phyloP scores from a whole-genome alignment of 495 filamentous ascomycete genomes.

The Annulohypoxylon stygium region DNA sequence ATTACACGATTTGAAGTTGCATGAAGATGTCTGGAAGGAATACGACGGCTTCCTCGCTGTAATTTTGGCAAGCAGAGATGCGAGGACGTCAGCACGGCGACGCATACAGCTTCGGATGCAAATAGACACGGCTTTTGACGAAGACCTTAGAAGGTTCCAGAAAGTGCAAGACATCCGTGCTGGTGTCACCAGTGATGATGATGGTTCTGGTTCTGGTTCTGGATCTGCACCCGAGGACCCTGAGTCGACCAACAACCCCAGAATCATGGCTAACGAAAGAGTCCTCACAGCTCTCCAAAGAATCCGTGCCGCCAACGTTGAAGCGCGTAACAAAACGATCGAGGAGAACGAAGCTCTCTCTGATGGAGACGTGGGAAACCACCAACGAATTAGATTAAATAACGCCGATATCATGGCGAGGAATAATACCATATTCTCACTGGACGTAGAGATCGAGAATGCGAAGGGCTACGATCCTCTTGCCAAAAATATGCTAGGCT shows the following conservation, averaged over 20 bases:
- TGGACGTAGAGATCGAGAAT: conserved; percentile 37
- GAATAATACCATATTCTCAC: conserved; percentile 35
- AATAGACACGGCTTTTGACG: not conserved
- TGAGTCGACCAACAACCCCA: no score
- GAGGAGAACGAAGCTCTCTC: conserved; percentile 29
- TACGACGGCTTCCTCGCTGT: conserved; percentile 29
- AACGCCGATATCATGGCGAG: conserved; percentile 44
- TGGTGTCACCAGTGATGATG: no score
- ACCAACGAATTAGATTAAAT: conserved; percentile 24
- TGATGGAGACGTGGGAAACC: conserved; percentile 28
- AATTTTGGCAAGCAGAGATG: not conserved
- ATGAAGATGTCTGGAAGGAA: conserved; percentile 37
- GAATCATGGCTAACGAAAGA: not conserved
- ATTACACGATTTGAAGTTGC: conserved; percentile 8
- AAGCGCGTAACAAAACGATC: not conserved
- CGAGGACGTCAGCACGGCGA: not conserved
- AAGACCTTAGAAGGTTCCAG: not conserved
- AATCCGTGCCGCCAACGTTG: not conserved
- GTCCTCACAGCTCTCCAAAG: not conserved
- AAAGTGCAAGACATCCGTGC: no score
- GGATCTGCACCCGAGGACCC: no score
- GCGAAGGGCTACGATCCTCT: conserved; percentile 2
- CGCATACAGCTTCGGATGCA: not conserved
- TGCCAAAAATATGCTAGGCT: not conserved
- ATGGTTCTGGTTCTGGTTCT: no score